phyloP scores from a whole-genome alignment of 306 rosid species.

The Quillaja saponaria region DNA sequence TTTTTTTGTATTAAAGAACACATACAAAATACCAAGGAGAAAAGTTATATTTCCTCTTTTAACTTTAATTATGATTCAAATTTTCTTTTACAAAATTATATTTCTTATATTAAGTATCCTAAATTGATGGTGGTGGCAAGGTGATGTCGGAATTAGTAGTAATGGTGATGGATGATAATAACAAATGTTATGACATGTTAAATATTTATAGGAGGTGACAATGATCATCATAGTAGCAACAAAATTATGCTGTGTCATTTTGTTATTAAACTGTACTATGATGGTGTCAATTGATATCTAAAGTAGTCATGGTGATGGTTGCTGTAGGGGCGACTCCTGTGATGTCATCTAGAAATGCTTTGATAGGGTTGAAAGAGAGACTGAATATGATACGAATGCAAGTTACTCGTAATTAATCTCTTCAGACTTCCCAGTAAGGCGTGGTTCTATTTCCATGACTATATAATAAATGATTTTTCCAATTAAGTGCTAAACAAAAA shows the following conservation, averaged over 20 bases:
- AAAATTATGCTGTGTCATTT: neutral
- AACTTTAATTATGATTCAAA: too few relatives aligned
- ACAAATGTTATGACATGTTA: neutral
- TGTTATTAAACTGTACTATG: neutral
- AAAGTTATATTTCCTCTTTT: too few relatives aligned
- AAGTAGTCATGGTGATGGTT: neutral
- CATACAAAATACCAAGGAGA: too few relatives aligned
- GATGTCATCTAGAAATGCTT: neutral
- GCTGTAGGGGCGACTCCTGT: neutral
- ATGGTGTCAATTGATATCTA: neutral
- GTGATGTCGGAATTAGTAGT: neutral
- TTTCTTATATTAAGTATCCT: too few relatives aligned
- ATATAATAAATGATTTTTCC: neutral
- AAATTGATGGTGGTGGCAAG: neutral
- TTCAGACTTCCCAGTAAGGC: neutral
- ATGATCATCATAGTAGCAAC: neutral
- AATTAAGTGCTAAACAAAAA: conserved; percentile 15
- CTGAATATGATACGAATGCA: too few relatives aligned
- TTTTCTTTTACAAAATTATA: too few relatives aligned
- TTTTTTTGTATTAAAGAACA: too few relatives aligned
- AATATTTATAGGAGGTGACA: neutral
- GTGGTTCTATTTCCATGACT: neutral
- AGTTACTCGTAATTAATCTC: too few relatives aligned
- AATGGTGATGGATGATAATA: conserved; percentile 3
- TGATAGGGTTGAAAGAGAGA: too few relatives aligned